Evolutionary conservation across 2,329 filamentous ascomycete species (phyloP).

Genomic region (Nemania abortiva): DNA sequence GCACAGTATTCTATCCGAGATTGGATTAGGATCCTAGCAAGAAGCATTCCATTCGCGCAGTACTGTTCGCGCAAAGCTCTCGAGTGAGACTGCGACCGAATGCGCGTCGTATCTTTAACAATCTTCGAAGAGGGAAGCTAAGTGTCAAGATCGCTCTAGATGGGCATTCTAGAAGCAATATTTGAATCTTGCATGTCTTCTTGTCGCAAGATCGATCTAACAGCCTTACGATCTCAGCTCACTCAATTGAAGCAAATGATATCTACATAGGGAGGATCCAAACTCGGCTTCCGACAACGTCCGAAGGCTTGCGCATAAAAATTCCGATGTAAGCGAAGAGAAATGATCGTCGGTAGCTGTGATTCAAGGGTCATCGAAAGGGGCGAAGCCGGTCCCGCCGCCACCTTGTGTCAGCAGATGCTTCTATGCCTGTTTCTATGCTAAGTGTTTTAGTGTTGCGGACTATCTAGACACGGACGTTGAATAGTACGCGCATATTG

Average conservation of each 20-base stretch:
- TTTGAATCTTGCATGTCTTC: not conserved
- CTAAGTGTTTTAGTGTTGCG: not conserved
- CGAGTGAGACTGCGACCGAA: not conserved
- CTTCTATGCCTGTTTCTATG: not conserved
- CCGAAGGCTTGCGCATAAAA: slow-evolving; percentile 17
- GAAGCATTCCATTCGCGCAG: not conserved
- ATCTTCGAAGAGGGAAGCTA: not conserved
- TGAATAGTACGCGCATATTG: not conserved
- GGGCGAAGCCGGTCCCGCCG: not conserved
- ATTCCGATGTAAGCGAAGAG: not conserved
- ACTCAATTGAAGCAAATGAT: not conserved
- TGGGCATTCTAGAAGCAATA: not conserved
- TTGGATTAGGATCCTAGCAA: not conserved
- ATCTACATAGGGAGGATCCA: slow-evolving; percentile 6
- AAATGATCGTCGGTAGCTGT: not conserved
- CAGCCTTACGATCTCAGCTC: not conserved
- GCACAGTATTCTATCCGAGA: not conserved
- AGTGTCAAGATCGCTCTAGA: too few species aligned
- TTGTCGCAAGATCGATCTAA: not conserved
- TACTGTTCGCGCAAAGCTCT: not conserved
- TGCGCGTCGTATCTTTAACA: not conserved
- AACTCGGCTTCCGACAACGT: not conserved
- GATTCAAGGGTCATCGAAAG: not conserved
- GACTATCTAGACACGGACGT: not conserved
- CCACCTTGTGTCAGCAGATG: not conserved